These are phyloP conservation scores for Cercospora sp. DNA, from an alignment of 2,329 filamentous ascomycete genomes.

Conservation along the genomic window DNA sequence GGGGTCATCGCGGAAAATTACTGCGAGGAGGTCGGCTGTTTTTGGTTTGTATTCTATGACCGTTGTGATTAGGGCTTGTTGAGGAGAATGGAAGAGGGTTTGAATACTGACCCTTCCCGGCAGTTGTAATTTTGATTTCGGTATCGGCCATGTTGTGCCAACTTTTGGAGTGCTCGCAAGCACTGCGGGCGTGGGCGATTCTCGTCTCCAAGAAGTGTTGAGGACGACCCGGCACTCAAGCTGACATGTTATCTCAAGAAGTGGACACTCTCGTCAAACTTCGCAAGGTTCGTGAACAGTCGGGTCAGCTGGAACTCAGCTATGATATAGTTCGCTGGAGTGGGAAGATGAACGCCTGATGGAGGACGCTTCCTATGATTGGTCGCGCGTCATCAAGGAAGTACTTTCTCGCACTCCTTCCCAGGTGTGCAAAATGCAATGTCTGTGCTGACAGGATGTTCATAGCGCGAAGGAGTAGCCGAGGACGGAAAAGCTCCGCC, in stretches of 20 bases:
- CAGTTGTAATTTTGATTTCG: background rate
- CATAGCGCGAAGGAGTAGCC: background rate
- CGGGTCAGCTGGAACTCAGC: background rate
- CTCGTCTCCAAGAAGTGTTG: background rate
- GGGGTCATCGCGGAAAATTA: conserved; percentile 29
- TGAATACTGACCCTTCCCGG: background rate
- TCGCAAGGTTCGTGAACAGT: background rate
- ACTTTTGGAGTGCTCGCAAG: background rate
- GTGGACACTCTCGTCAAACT: background rate
- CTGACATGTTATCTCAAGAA: background rate
- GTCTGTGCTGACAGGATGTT: background rate
- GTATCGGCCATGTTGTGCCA: background rate
- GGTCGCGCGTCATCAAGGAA: too few species aligned
- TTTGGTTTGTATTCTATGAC: conserved; percentile 8
- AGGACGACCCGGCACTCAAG: background rate
- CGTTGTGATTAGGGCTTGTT: background rate
- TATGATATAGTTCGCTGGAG: background rate
- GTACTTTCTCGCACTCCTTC: too few species aligned
- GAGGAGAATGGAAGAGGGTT: background rate
- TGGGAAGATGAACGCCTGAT: too few species aligned
- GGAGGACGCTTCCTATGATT: background rate
- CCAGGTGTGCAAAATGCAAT: background rate
- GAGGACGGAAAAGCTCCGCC: background rate
- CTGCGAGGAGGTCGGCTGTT: conserved; percentile 7
- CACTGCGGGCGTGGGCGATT: background rate